Evolutionary conservation across 73 alveolate genomes (phyloP), one percentile per base, ranked within the genome.

Genomic region (Uronychia binucleata): DNA sequence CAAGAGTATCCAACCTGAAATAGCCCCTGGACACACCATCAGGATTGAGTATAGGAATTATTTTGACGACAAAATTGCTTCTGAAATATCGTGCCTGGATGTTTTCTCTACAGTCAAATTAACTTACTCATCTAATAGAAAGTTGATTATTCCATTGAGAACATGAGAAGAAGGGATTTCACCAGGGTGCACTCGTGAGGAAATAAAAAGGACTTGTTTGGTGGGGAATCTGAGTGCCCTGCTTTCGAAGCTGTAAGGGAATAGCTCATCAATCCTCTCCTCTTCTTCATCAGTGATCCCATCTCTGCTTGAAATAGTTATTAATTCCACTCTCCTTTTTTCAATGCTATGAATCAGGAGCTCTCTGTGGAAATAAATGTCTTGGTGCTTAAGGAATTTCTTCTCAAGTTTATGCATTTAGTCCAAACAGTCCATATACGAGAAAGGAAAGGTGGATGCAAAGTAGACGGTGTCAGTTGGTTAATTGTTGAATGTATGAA

Each of bases 101-200:
- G 25, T 29, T 34, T n/a, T 28, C 26, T 46, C 67, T 46, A 46
- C 19, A 46, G 19, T 46, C 5, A 19, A 46, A 46, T 46, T 46
- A 19, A 46, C 67, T 19, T 46, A 46, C 26, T 28, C 78, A 26
- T 94, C 87, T 25, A 94, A 82, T 75, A 98, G 87, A 58, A 94
- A 84, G 35, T 95, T 90, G 83, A 98, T 57, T 33, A 94, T 75
- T 1, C 99, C 99, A 87, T 96, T 93, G 34, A 95, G 87, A 33
- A 94, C 98, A 83, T 91, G 88, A 27, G 97, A 88, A 30, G 98
- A 96, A 0, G 98, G 98, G 0, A 97, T 95, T 89, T 98, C 99
- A 8, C 99, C 99, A 0, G 99, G 99, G 86, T 98, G 99, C 13
- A 98, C 99, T 75, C 99, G 90, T 1, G 98, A 97, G 14, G 99